Evolutionary conservation across 2,329 filamentous ascomycete genomes (phyloP).

Genomic region (Fusarium chaquense): DNA sequence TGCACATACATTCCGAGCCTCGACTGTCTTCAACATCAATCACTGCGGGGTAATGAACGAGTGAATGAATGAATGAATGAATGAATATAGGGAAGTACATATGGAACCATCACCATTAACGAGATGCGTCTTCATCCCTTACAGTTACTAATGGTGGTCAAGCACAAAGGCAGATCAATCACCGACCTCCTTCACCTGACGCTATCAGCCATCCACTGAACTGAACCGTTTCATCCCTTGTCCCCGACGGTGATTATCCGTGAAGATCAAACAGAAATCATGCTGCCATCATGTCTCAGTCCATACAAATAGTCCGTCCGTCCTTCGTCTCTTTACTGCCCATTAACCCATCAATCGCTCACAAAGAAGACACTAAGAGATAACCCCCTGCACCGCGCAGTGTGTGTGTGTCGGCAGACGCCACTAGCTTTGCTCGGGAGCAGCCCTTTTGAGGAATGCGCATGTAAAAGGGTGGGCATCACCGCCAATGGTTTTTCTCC

Average conservation of each 20-base stretch:
- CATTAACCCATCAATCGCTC: neutral
- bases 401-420: constrained; percentile 35
- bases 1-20: constrained; percentile 28
- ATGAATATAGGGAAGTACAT: too few relatives aligned
- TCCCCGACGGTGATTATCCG: neutral
- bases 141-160: constrained; percentile 2
- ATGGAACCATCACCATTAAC: neutral
- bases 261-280: constrained; percentile 25
- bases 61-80: too few relatives aligned
- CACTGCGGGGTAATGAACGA: constrained; percentile 1
- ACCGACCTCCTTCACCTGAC: constrained; percentile 38
- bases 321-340: neutral
- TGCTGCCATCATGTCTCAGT: constrained; percentile 36
- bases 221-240: constrained; percentile 33
- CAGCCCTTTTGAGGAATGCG: constrained; percentile 46
- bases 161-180: constrained; percentile 7
- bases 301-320: constrained; percentile 16
- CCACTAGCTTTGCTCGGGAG: constrained; percentile 43
- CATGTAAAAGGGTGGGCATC: constrained; percentile 28
- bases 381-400: constrained; percentile 34
- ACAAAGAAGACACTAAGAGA: constrained; percentile 5
- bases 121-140: constrained; percentile 20
- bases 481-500: neutral
- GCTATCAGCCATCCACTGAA: constrained; percentile 30
- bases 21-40: constrained; percentile 1